These are phyloP conservation scores for Sporothrix curviconia DNA, from an alignment of 2,329 filamentous ascomycete species.

Conservation along the genomic window DNA sequence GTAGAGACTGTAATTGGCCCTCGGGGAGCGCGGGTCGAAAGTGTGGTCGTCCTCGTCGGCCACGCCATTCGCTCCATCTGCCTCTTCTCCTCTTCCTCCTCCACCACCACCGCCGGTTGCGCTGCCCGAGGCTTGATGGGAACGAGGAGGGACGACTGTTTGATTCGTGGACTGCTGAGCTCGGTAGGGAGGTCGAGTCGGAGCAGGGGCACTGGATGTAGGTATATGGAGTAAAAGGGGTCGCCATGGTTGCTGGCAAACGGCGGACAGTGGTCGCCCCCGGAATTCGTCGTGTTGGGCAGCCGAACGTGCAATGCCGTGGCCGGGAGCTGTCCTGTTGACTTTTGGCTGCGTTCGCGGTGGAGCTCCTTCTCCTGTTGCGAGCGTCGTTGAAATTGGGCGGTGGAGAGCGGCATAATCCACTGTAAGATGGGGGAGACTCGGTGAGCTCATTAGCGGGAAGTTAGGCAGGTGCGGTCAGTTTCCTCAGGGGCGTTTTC, in stretches of 20 bases:
- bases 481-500: background rate
- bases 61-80: constrained; percentile 21
- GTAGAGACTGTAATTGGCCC: constrained; percentile 86
- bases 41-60: constrained; percentile 67
- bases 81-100: too few species aligned
- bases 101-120: constrained; percentile 21
- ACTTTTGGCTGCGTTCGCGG: background rate
- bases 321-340: too few species aligned
- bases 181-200: constrained; percentile 42
- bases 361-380: background rate
- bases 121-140: constrained; percentile 23
- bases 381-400: constrained; percentile 1
- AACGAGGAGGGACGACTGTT: constrained; percentile 27
- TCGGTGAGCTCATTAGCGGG: too few species aligned
- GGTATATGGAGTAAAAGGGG: constrained; percentile 51
- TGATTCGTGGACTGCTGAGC: constrained; percentile 23
- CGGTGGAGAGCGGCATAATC: constrained; percentile 16
- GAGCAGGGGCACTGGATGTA: constrained; percentile 63
- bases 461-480: background rate
- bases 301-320: too few species aligned
- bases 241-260: constrained; percentile 34
- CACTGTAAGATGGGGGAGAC: background rate
- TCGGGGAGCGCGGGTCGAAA: constrained; percentile 78
- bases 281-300: too few species aligned
- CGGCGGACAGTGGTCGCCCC: too few species aligned